Conservation (phyloP, 2,329 filamentous ascomycete genomes). For the Plectosphaerella cucumerina region DNA sequence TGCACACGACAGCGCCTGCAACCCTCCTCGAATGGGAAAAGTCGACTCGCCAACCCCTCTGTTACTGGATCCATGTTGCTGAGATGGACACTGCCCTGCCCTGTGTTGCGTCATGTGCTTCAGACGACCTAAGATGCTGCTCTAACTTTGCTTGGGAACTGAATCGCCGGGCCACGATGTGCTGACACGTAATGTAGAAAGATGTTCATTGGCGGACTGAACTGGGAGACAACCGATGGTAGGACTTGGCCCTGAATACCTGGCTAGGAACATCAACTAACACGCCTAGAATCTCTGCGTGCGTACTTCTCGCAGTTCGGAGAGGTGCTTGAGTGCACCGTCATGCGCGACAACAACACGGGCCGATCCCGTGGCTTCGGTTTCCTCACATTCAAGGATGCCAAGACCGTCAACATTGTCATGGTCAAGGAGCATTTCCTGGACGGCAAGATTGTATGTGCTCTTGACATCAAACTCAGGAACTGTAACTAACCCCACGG, state of each 20-base stretch:
- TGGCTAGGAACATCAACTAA: constrained; percentile 9
- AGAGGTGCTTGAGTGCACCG: constrained; percentile 94
- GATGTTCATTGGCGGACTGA: constrained; percentile 98
- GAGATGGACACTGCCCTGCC: too few species aligned
- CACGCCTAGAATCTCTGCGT: constrained; percentile 75
- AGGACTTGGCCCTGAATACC: constrained; percentile 33
- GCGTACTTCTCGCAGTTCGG: constrained; percentile 98
- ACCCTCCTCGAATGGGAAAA: too few species aligned
- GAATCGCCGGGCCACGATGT: background rate
- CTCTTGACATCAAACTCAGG: background rate
- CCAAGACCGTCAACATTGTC: constrained; percentile 96
- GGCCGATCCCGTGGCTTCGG: constrained; percentile 94
- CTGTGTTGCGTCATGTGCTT: too few species aligned
- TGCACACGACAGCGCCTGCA: background rate
- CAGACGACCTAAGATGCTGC: too few species aligned
- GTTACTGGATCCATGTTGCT: too few species aligned
- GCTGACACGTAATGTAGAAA: constrained; percentile 57
- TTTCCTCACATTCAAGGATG: constrained; percentile 95
- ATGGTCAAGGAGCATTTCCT: constrained; percentile 99
- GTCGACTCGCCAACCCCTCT: background rate
- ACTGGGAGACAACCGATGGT: constrained; percentile 99
- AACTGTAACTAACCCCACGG: constrained; percentile 14
- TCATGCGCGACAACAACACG: constrained; percentile 96
- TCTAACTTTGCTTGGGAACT: too few species aligned
- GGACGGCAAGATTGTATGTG: constrained; percentile 92